Base-by-base conservation (phyloP, 225 moss, liverwort and hornwort genomes). In the Climacium dendroides region DNA sequence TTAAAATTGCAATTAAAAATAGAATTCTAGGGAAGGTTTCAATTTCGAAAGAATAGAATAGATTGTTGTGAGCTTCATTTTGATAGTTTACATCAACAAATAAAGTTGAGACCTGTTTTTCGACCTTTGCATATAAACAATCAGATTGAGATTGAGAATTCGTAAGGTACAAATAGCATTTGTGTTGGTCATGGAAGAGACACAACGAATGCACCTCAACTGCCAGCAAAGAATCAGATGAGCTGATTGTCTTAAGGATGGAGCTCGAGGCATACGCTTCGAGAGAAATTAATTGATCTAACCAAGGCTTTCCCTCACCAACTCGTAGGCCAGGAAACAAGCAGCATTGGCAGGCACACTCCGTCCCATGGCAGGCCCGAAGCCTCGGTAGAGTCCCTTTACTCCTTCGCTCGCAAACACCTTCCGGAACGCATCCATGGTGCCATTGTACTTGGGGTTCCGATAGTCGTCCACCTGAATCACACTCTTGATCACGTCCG, bases 261-360 rank as follows among this genome's bases (percentile, higher is more conserved):
- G 87, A 87, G 63, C 67, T 83, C 54, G 30, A 61, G 54, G 60
- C 75, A 23, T 73, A 64, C 37, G 43, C 67, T 77, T 81, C 19
- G 57, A 32, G 58, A 88, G 67, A 60, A 39, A 73, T 24, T 0
- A 5, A 35, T 18, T 6, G 63, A 30, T 28, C 73, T 91, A 97
- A 65, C 97, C 97, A 41, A 97, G 88, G 65, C 78, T 79, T 81
- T 96, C 94, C 78, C 95, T 91, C 3, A 95, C 98, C 58, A 97
- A 72, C 89, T 98, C 98, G 48, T 96, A 98, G 19, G 95, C 91
- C 87, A 98, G 91, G 91, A 98, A 98, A 85, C 98, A 97, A 66
- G 98, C 97, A 45, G 95, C 97, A 90, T 98, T 98, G 70, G 98
- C 98, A 73, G 97, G 98, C 9, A 98, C 96, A 80, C 98, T 98